Conservation (phyloP, 2,329 filamentous ascomycete genomes). For the Nemania sp. region DNA sequence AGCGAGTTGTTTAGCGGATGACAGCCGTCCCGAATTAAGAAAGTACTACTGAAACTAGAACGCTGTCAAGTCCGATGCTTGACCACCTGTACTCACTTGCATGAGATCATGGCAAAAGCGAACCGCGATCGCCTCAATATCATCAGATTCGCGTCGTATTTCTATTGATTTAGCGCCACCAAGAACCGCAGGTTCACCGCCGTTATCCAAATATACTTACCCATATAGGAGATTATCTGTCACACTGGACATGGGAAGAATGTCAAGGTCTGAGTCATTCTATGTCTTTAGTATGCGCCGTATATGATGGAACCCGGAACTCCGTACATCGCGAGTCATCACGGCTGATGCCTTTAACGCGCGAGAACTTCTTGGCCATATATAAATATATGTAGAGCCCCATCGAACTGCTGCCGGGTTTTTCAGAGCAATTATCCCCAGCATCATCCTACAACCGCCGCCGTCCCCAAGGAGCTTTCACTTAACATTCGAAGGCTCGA, state of each 20-base stretch:
- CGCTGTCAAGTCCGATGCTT: too few relatives aligned
- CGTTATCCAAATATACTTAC: neutral
- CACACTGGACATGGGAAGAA: neutral
- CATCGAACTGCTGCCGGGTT: too few relatives aligned
- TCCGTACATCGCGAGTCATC: slow-evolving; percentile 1
- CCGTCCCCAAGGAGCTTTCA: neutral
- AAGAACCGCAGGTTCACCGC: neutral
- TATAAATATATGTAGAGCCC: neutral
- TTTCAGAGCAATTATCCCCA: too few relatives aligned
- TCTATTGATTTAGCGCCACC: too few relatives aligned
- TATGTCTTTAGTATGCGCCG: neutral
- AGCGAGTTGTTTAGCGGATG: too few relatives aligned
- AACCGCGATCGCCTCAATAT: neutral
- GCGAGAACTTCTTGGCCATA: neutral
- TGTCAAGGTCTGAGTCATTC: slow-evolving; percentile 6
- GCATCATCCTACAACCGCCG: neutral
- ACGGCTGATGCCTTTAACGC: neutral
- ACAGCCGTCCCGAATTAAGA: too few relatives aligned
- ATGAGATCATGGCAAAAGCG: neutral
- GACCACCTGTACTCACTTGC: too few relatives aligned
- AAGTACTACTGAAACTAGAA: too few relatives aligned
- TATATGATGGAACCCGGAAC: slow-evolving; percentile 19
- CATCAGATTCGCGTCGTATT: neutral
- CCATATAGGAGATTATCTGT: neutral
- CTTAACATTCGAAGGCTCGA: neutral